Base-by-base conservation (phyloP, 306 rosid species). In the Malus fusca region DNA sequence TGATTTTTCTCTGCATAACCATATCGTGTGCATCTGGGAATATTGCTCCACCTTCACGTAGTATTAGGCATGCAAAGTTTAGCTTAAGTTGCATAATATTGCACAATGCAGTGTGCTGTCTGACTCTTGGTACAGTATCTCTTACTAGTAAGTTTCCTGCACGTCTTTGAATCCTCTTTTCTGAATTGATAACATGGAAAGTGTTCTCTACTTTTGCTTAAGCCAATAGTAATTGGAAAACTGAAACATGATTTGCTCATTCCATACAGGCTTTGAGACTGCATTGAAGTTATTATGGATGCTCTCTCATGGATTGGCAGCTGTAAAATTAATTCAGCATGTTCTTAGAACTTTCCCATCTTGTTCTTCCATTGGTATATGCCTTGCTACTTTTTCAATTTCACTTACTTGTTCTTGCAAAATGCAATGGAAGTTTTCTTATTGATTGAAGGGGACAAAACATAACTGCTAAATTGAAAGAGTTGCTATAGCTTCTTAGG, bases 291-390 rank as follows among this genome's bases (percentile, higher is more conserved):
- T 90, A 65, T 76, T 81, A 4, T 95, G 99, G 99, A 85, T 88
- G 71, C 80, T 88, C 79, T 89, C 84, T 82, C 97, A 95, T 72
- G 99, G 97, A 81, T 82, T 92, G 73, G 92, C 87, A 6, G 93
- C 96, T 11, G 90, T 89, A 65, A 92, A 83, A 79, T 79, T 95
- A 55, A 89, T 92, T 77, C 91, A 74, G 78, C 91, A 92, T 86
- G 84, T 90, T 74, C 90, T 95, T 31, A 37, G 28, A 74, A 85
- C 93, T 80, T 95, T 95, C 74, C 97, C 99, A 2, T 86, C 88
- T 69, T 92, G 97, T 87, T 93, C 97, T 83, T 95, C 97, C 72
- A 83, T 92, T 52, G 99, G 99, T 95, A 85, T 65, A 90, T 71
- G 53, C 51, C 23, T 2, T 71, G 58, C 73, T 22, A 42, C 70